phyloP scores from a whole-genome alignment of 495 filamentous ascomycete genomes.

The Neurospora africana region DNA sequence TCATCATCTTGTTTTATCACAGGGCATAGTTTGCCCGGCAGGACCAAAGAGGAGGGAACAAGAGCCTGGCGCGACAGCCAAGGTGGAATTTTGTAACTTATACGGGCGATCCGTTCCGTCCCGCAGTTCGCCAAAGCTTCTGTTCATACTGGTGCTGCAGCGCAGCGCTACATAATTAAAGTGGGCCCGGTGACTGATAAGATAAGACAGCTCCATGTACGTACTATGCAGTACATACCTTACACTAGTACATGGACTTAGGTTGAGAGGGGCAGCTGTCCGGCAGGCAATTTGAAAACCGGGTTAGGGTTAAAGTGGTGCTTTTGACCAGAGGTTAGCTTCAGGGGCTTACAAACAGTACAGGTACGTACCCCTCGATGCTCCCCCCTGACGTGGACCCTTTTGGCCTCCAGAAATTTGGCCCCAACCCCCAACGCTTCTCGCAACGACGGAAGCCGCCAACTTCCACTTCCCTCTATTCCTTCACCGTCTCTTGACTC shows the following conservation, averaged over 20 bases:
- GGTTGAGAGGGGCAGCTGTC: not conserved
- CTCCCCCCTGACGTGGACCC: not conserved
- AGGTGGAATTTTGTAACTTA: not conserved
- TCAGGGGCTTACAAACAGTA: not conserved
- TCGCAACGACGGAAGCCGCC: not conserved
- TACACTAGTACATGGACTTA: too few relatives aligned
- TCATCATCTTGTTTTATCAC: constrained; percentile 17
- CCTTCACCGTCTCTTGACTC: not conserved
- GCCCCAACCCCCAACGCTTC: not conserved
- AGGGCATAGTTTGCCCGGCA: constrained; percentile 16
- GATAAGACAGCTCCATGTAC: not conserved
- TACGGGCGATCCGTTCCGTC: not conserved
- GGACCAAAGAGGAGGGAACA: not conserved
- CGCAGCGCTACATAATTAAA: not conserved
- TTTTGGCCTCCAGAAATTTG: not conserved
- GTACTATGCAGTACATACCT: too few relatives aligned
- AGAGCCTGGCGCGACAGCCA: not conserved
- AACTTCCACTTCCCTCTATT: not conserved
- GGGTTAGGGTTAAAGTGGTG: not conserved
- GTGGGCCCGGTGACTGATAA: not conserved
- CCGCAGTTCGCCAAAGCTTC: not conserved
- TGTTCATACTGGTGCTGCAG: not conserved
- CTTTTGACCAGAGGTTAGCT: not conserved
- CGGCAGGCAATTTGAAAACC: not conserved
- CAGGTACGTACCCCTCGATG: not conserved